phyloP scores from a whole-genome alignment of 2,329 filamentous ascomycete species.

The Monilinia fructicola region DNA sequence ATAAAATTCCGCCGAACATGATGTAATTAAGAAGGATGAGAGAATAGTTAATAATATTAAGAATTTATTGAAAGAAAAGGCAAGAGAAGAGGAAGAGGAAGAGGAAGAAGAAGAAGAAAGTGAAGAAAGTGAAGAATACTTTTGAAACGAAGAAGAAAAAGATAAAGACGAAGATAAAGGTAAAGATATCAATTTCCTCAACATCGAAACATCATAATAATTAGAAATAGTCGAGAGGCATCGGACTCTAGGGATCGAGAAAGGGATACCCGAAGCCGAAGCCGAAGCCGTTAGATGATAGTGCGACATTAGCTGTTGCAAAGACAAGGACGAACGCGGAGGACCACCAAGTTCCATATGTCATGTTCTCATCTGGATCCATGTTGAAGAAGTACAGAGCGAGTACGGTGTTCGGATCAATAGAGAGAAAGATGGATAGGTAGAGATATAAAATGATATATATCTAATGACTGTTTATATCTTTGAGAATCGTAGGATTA shows the following conservation, averaged over 20 bases:
- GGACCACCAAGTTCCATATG: background rate
- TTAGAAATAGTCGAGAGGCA: background rate
- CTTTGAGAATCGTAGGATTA: no score
- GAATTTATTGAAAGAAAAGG: conserved; percentile 27
- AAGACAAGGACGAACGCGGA: background rate
- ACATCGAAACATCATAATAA: no score
- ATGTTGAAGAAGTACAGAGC: no score
- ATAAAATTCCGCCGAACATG: conserved; percentile 29
- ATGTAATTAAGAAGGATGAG: conserved; percentile 32
- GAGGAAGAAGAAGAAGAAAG: conserved; percentile 21
- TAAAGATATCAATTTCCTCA: background rate
- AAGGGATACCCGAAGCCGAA: background rate
- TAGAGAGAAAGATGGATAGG: no score
- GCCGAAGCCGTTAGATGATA: conserved; percentile 8
- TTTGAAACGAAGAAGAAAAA: no score
- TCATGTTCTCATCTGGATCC: no score
- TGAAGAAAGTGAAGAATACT: background rate
- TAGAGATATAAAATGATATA: no score
- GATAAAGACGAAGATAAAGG: background rate
- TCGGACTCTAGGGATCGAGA: background rate
- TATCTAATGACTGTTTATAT: no score
- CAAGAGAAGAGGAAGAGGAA: conserved; percentile 2
- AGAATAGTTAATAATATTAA: conserved; percentile 31
- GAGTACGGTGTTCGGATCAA: no score
- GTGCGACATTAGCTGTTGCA: conserved; percentile 16